These are phyloP conservation scores for Balamuthia mandrillaris DNA, from an alignment of 208 protist genomes.

Conservation along the genomic window DNA sequence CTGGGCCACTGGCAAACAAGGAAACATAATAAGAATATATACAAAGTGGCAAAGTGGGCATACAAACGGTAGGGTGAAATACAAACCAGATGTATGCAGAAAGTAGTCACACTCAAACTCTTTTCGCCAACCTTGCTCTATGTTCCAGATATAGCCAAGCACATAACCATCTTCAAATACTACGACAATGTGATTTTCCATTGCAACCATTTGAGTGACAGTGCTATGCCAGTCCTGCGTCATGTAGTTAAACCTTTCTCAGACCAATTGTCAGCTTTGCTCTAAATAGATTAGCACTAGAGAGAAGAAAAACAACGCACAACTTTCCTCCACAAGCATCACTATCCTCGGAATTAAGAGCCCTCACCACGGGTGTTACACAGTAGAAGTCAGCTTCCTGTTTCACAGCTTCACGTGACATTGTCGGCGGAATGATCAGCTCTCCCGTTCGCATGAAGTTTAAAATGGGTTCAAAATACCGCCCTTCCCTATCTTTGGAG, in stretches of 20 bases:
- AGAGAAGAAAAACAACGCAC: neutral
- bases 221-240: no score
- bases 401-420: neutral
- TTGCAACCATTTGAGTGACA: neutral
- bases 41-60: no score
- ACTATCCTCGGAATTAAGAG: neutral
- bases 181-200: neutral
- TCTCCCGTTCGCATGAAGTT: slow-evolving; percentile 11
- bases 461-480: neutral
- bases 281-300: neutral
- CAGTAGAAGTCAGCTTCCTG: slow-evolving; percentile 2
- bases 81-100: no score
- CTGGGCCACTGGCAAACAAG: no score
- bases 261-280: no score
- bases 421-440: neutral
- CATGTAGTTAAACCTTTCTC: no score
- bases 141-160: no score
- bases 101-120: no score
- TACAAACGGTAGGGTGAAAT: no score
- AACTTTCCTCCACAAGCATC: slow-evolving; percentile 1
- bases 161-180: neutral
- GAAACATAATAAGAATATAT: no score
- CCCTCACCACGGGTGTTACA: neutral
- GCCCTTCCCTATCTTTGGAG: neutral
- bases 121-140: no score